A percentile compares a stretch with the other conserved stretches of the same genome.
phyloP scores from a whole-genome alignment of 2,329 filamentous ascomycete genomes.

The Dactylellina sp. region DNA sequence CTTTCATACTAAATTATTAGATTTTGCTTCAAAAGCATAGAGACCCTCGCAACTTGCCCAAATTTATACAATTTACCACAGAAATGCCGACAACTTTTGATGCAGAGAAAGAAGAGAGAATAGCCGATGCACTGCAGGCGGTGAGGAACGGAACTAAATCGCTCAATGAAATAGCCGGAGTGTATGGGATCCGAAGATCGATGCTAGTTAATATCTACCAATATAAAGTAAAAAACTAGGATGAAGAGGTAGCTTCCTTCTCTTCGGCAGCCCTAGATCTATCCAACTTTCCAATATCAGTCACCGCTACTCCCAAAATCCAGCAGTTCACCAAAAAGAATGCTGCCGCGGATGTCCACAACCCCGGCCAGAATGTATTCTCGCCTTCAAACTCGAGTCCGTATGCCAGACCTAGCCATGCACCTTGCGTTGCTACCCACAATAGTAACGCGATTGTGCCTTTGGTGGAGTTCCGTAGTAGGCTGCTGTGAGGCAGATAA shows the following conservation, averaged over 20 bases:
- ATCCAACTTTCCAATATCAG: slow-evolving; percentile 23
- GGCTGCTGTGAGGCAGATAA: slow-evolving; percentile 83
- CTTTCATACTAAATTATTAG: no score
- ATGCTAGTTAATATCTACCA: not conserved
- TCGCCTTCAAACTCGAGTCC: slow-evolving; percentile 81
- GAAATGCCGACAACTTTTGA: no score
- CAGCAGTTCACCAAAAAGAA: slow-evolving; percentile 82
- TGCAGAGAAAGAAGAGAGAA: no score
- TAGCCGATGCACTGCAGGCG: no score
- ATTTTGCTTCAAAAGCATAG: no score
- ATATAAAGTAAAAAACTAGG: no score
- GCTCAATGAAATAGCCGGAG: no score
- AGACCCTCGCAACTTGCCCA: no score
- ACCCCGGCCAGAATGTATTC: slow-evolving; percentile 85
- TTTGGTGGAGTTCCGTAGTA: slow-evolving; percentile 71
- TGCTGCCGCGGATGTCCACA: slow-evolving; percentile 78
- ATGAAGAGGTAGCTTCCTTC: not conserved
- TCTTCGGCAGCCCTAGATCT: not conserved
- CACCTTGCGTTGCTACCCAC: slow-evolving; percentile 81
- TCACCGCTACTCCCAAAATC: slow-evolving; percentile 38
- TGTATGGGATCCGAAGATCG: no score
- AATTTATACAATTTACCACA: no score
- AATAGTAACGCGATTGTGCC: slow-evolving; percentile 75
- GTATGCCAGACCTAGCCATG: slow-evolving; percentile 81
- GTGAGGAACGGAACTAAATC: no score